Evolutionary conservation across 768 basidiomycete species (phyloP), one percentile per base, ranked within the genome.

Genomic region (Aureoboletus auriporus): DNA sequence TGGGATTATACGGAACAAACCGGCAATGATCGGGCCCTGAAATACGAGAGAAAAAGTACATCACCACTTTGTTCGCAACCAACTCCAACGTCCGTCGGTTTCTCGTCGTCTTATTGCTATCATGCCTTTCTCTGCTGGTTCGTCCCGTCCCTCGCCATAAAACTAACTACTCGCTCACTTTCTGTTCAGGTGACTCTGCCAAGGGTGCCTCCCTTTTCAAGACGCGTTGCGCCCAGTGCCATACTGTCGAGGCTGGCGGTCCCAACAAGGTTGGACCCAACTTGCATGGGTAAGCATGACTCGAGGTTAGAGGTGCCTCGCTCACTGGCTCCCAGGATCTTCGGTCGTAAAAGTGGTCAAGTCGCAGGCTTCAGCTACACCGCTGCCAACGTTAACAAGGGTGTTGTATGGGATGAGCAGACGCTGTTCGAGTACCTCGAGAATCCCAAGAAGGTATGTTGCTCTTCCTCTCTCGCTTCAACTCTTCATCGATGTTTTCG

Each of bases 141-240:
- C 8, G 75, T 63, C 20, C 26, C 4, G 29, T 20, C 1, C 1
- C 6, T 23, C 29, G 17, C n/a, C n/a, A 10, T 26, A 13, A 28
- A n/a, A 31, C 54, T 42, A n/a, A 37, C 20, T 23, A 23, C 2
- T 23, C n/a, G 8, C 8, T 56, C n/a, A 59, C 50, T 8, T 23
- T 1, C 33, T 9, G 1, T 27, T 45, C 37, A 80, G 94, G 94
- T 83, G 90, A 96, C 75, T 69, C 86, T 63, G 61, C 62, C 48
- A 96, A 94, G 80, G 94, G 94, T 72, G 93, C 94, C 66, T 74
- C 76, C 65, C 86, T 96, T 69, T 97, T 97, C 86, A 95, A 93
- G 78, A 93, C 93, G 52, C 88, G 93, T 49, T 93, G 89, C 63
- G 85, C 87, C 36, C 92, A 96, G 67, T 97, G 94, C 74, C 94